Conservation (phyloP, 2,329 filamentous ascomycete species). For the Aureobasidium sp. region DNA sequence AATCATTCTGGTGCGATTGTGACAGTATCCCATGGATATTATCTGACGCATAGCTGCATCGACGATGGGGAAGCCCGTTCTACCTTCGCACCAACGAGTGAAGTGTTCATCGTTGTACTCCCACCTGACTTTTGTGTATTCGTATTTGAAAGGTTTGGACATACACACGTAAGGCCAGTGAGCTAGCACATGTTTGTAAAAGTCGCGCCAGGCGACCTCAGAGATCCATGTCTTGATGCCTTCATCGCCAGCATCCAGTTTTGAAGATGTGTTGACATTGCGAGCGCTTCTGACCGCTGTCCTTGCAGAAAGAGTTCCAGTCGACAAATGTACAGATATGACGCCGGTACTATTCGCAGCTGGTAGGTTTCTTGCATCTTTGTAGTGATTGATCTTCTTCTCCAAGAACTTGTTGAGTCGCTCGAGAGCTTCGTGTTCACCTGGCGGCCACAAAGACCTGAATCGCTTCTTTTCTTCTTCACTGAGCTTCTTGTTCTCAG, state of each 20-base stretch:
- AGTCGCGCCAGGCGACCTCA: conserved; percentile 80
- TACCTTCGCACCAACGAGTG: conserved; percentile 64
- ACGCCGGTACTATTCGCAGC: conserved; percentile 56
- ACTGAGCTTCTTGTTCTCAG: conserved; percentile 55
- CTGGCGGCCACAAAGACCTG: conserved; percentile 60
- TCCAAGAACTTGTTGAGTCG: conserved; percentile 62
- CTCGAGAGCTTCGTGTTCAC: conserved; percentile 62
- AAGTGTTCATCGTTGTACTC: conserved; percentile 66
- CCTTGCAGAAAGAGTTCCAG: conserved; percentile 60
- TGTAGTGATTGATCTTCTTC: conserved; percentile 56
- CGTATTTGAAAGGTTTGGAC: conserved; percentile 74
- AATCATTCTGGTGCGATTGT: conserved; percentile 80
- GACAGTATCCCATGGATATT: conserved; percentile 62
- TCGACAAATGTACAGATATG: conserved; percentile 65
- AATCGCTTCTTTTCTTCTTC: conserved; percentile 54
- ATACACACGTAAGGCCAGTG: conserved; percentile 80
- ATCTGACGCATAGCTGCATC: conserved; percentile 83
- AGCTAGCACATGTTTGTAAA: conserved; percentile 78
- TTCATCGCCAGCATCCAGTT: conserved; percentile 57
- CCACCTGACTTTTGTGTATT: conserved; percentile 77
- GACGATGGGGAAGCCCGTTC: conserved; percentile 74
- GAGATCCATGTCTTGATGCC: conserved; percentile 70
- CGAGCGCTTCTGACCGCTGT: conserved; percentile 59
- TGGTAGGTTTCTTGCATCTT: conserved; percentile 59
- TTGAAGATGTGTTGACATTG: conserved; percentile 53